These are phyloP conservation scores for Kuraishia hungarica DNA, from an alignment of 805 yeast species.

Conservation along the genomic window DNA sequence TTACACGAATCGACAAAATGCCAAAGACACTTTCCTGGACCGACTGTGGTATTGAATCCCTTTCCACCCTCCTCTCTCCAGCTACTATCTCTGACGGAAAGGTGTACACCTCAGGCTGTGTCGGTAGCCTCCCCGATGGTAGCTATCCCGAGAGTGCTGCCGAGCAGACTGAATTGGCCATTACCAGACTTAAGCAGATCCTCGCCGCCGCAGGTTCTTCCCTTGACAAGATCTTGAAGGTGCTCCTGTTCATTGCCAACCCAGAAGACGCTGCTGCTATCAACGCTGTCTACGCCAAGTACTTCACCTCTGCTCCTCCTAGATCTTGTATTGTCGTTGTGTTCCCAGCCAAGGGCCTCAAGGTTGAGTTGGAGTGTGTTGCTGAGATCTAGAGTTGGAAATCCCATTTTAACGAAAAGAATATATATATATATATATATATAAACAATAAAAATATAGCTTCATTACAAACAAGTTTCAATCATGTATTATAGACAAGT, in stretches of 20 bases:
- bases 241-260: constrained; percentile 31
- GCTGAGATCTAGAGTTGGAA: constrained; percentile 17
- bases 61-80: background rate
- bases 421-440: background rate
- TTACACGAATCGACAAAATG: background rate
- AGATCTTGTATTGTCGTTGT: constrained; percentile 36
- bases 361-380: constrained; percentile 36
- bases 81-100: background rate
- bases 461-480: background rate
- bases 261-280: constrained; percentile 27
- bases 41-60: background rate
- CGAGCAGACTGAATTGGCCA: constrained; percentile 29
- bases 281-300: constrained; percentile 31
- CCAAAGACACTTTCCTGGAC: background rate
- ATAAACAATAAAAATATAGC: background rate
- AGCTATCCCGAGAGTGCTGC: constrained; percentile 25
- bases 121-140: constrained; percentile 19
- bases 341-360: constrained; percentile 32
- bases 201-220: constrained; percentile 30
- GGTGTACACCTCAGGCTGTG: constrained; percentile 28
- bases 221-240: constrained; percentile 32
- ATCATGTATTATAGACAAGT: background rate
- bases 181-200: constrained; percentile 27
- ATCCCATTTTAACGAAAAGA: background rate
- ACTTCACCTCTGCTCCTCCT: constrained; percentile 35